A percentile compares a stretch with the other conserved stretches of the same genome.
Conservation (phyloP, 306 rosid species). For the Clitoria ternatea region DNA sequence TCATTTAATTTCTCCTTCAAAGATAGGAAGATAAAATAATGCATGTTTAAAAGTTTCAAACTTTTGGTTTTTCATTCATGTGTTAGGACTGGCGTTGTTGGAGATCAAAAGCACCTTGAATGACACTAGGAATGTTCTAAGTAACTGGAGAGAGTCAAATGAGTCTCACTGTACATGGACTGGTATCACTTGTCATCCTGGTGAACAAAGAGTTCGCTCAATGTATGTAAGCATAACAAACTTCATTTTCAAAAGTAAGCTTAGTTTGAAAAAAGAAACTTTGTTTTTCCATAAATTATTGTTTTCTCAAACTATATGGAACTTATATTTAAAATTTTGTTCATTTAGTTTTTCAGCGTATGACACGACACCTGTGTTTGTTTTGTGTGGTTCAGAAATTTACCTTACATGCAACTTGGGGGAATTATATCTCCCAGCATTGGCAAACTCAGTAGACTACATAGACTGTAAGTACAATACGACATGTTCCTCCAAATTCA, state of each 20-base stretch:
- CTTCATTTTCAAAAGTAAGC: background rate
- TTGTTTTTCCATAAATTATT: background rate
- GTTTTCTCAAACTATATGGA: background rate
- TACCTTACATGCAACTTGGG: slow-evolving; percentile 86
- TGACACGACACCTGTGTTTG: slow-evolving; percentile 15
- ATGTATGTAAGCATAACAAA: slow-evolving; percentile 42
- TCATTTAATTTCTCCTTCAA: background rate
- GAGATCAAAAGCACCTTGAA: slow-evolving; percentile 69
- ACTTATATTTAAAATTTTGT: background rate
- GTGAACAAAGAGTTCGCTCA: slow-evolving; percentile 64
- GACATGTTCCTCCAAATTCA: background rate
- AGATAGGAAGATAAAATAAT: background rate
- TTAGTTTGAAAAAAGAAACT: background rate
- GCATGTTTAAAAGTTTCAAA: slow-evolving; percentile 16
- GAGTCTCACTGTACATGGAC: slow-evolving; percentile 91
- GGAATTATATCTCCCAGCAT: slow-evolving; percentile 89
- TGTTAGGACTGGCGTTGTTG: slow-evolving; percentile 71
- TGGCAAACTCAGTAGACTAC: slow-evolving; percentile 82
- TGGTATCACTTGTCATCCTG: slow-evolving; percentile 77
- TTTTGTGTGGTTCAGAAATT: slow-evolving; percentile 52
- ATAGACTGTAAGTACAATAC: slow-evolving; percentile 70
- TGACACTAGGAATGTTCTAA: slow-evolving; percentile 62
- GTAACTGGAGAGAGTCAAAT: slow-evolving; percentile 65
- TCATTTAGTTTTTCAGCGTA: slow-evolving; percentile 3
- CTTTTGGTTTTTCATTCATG: slow-evolving; percentile 11